Conservation (phyloP, 805 yeast species). For the Myxozyma nipponensis region DNA sequence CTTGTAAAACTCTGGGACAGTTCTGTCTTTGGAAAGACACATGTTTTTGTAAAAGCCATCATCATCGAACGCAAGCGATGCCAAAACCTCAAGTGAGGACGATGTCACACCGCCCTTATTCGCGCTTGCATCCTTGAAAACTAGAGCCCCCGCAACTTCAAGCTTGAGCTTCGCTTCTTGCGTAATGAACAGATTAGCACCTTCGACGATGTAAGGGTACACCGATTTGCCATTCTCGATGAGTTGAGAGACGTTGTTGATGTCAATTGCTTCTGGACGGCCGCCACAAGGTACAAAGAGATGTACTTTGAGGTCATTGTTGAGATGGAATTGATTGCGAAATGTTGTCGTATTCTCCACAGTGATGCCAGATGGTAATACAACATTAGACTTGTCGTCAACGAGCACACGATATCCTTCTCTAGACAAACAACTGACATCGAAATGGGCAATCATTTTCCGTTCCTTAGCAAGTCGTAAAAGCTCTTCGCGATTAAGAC, state of each 20-base stretch:
- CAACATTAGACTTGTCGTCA: conserved; percentile 77
- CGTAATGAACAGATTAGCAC: conserved; percentile 93
- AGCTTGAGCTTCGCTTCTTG: conserved; percentile 86
- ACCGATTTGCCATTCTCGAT: conserved; percentile 73
- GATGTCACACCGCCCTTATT: conserved; percentile 99
- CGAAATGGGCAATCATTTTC: conserved; percentile 66
- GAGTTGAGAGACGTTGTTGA: conserved; percentile 69
- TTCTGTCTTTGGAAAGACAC: conserved; percentile 59
- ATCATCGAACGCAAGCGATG: conserved; percentile 88
- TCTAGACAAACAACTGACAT: conserved; percentile 59
- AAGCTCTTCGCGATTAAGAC: conserved; percentile 77
- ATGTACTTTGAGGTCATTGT: conserved; percentile 62
- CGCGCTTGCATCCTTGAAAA: conserved; percentile 94
- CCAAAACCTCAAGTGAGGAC: conserved; percentile 90
- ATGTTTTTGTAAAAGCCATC: conserved; percentile 72
- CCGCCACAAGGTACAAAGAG: conserved; percentile 99
- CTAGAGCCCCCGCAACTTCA: conserved; percentile 80
- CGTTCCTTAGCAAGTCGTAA: conserved; percentile 73
- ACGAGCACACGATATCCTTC: conserved; percentile 80
- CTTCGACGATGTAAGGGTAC: conserved; percentile 90
- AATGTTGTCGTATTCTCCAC: conserved; percentile 83
- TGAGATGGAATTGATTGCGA: conserved; percentile 85
- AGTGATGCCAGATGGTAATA: conserved; percentile 69
- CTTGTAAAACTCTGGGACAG: conserved; percentile 69
- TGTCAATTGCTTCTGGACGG: conserved; percentile 92